Evolutionary conservation across 1,139 yeast species (phyloP), one percentile per base, ranked within the genome.

Genomic region (Zygosaccharomyces sapae): DNA sequence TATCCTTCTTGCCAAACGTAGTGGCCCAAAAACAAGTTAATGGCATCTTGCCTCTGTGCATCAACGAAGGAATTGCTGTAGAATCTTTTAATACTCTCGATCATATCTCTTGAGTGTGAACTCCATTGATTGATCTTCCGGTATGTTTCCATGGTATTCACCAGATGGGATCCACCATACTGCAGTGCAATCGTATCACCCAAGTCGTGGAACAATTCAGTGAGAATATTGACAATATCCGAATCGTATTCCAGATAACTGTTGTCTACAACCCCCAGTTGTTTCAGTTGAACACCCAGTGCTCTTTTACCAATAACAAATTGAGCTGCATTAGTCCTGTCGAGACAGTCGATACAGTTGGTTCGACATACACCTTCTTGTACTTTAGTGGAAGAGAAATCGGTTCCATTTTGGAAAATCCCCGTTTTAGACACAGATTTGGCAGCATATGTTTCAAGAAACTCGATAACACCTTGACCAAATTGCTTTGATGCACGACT

Each of bases 181-280:
- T 94, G 99, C 45, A 94, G 72, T 0, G 98, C 98, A 51, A 94
- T 88, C 0, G 97, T 92, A 63, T 94, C 98, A 33, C 98, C 98
- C 65, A 92, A 96, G 62, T 92, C 97, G 63, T 94, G 98, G 62
- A 87, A 94, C 75, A 94, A 85, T 65, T 90, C 97, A 0, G 97
- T 92, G 30, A 94, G 69, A 25, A 94, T 80, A 60, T 92, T 89
- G 12, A 90, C 90, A 16, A 90, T 86, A 67, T 92, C 97, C 0
- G 96, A 88, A 61, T 94, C 98, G 61, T 92, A 94, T 47, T 88
- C 95, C 31, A 88, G 70, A 44, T 78, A 81, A 3, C 75, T 72
- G 36, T 76, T 74, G 16, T 86, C 79, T 13, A 86, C 79, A 2
- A 90, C 71, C 0, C 95, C 95, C 29, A 94, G 70, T 1, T 92